Evolutionary conservation across 257 asterid species (phyloP), one percentile per base, ranked within the genome.

Genomic region (Fraxinus americana): DNA sequence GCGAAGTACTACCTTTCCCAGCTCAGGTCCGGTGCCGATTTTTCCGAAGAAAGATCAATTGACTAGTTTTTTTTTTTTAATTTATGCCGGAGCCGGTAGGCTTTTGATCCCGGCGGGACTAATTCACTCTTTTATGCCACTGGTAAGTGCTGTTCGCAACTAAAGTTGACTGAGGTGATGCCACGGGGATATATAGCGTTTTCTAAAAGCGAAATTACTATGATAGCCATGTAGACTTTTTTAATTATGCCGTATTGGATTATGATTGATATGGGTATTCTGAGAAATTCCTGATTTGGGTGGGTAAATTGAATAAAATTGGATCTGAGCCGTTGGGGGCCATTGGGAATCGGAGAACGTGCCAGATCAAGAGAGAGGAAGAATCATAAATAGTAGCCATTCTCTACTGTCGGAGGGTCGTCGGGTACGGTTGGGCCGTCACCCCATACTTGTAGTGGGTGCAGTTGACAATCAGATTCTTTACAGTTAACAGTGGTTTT

Each of bases 361-460:
- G 89, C 85, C 74, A 72, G 85, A 77, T 80, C 77, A 77, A 50
- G 85, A 71, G 45, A 73, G 81, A 76, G 78, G 39, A 10, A 34
- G 70, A 52, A 39, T 70, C 66, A 48, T 30, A 84, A 82, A 89
- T 70, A 80, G 81, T 72, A 54, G 82, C 94, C 94, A 89, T 87
- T 79, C 90, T 84, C 83, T 30, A 36, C 80, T 84, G 93, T 91
- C 91, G 96, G 90, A 75, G 7, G 54, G 9, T 76, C 85, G 92
- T 91, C 88, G 85, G 87, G 82, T 73, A 70, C 77, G 74, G 74
- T 80, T 48, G 72, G 67, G 57, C 71, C 80, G n/a, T 77, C 27
- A 70, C 79, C 67, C 83, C 59, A 80, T 50, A 39, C 72, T 77
- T 25, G 36, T 25, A 59, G 34, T 63, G 69, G 69, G 68, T 69